phyloP scores from a whole-genome alignment of 176 grass and related monocot species.

The Oryza punctata region DNA sequence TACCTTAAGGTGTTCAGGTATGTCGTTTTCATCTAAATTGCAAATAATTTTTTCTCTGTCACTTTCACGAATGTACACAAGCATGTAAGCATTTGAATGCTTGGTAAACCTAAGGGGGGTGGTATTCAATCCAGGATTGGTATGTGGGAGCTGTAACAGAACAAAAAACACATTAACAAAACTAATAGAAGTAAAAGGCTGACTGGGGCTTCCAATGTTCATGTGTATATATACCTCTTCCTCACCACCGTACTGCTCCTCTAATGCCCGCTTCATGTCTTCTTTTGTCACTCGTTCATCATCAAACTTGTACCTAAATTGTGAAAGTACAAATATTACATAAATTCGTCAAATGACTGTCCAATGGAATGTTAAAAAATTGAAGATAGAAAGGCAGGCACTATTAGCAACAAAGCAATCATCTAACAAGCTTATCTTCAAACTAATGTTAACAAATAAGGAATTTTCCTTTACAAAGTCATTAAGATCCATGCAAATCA shows the following conservation, averaged over 20 bases:
- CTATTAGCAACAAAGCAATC: constrained; percentile 17
- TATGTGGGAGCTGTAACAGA: constrained; percentile 58
- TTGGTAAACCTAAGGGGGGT: constrained; percentile 73
- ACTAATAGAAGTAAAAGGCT: constrained; percentile 4
- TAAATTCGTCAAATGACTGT: neutral
- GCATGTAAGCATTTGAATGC: constrained; percentile 87
- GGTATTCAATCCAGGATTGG: constrained; percentile 66
- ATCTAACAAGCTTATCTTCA: neutral
- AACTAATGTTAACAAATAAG: neutral
- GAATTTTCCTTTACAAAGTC: neutral
- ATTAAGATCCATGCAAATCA: neutral
- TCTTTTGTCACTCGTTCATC: constrained; percentile 84
- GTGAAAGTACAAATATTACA: constrained; percentile 28
- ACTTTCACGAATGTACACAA: constrained; percentile 79
- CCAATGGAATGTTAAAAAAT: constrained; percentile 3
- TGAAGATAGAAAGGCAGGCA: neutral
- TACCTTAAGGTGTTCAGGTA: constrained; percentile 74
- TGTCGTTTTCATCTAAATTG: constrained; percentile 70
- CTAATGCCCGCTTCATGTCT: constrained; percentile 54
- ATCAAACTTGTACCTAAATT: constrained; percentile 74
- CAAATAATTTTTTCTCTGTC: constrained; percentile 72
- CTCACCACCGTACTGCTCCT: constrained; percentile 82
- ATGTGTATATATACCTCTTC: constrained; percentile 55
- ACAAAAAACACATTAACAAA: constrained; percentile 18
- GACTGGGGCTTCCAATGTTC: neutral